Conservation (phyloP, 352 stramenopile genomes). For the Globisporangium acanthophoron region DNA sequence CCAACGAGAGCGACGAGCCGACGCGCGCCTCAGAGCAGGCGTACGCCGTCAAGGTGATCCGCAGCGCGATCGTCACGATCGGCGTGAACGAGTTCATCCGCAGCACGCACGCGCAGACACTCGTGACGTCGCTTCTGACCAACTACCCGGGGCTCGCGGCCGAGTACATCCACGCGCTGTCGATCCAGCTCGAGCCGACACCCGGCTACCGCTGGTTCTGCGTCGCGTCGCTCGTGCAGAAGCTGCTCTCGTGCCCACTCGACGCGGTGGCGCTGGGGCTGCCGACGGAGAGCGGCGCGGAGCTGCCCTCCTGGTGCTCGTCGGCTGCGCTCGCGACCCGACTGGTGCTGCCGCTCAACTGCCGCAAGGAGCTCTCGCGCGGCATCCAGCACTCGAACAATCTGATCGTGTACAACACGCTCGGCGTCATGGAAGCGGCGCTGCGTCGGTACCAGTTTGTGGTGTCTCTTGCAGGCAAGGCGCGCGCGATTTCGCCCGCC, state of each 20-base stretch:
- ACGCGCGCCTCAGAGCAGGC: slow-evolving; percentile 31
- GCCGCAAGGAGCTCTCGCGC: slow-evolving; percentile 76
- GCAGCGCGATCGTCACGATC: slow-evolving; percentile 54
- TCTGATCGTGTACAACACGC: slow-evolving; percentile 67
- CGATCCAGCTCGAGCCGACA: slow-evolving; percentile 68
- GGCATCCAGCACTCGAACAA: slow-evolving; percentile 71
- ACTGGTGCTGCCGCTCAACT: slow-evolving; percentile 62
- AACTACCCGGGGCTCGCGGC: slow-evolving; percentile 58
- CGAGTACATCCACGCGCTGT: slow-evolving; percentile 52
- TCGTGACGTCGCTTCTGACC: slow-evolving; percentile 51
- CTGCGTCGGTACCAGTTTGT: slow-evolving; percentile 53
- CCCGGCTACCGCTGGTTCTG: slow-evolving; percentile 77
- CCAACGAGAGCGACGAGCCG: slow-evolving; percentile 9
- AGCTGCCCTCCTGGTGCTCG: slow-evolving; percentile 34
- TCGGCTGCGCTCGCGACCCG: slow-evolving; percentile 44
- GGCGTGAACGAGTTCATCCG: slow-evolving; percentile 59
- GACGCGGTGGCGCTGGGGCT: slow-evolving; percentile 27
- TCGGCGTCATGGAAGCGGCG: slow-evolving; percentile 60
- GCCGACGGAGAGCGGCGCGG: slow-evolving; percentile 1
- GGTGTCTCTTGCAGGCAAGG: slow-evolving; percentile 15
- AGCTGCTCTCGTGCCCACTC: slow-evolving; percentile 50
- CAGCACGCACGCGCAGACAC: slow-evolving; percentile 37
- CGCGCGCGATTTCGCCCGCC: slow-evolving; percentile 2
- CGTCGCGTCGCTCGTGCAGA: slow-evolving; percentile 62
- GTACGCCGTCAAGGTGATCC: slow-evolving; percentile 59